Evolutionary conservation across 345 rosid genomes (phyloP).

Genomic region (Erucastrum elatum): DNA sequence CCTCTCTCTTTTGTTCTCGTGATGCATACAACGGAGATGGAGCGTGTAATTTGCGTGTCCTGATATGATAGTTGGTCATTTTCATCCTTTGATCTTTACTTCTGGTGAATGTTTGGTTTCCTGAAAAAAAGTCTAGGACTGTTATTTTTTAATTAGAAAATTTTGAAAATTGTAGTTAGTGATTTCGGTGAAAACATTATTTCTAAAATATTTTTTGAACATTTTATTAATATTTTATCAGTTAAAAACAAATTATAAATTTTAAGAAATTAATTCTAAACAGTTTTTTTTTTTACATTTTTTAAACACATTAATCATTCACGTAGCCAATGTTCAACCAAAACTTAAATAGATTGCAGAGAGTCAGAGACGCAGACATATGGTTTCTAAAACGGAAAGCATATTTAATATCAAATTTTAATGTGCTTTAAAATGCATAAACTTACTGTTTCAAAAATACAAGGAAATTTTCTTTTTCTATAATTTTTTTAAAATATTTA

Average conservation of each 20-base stretch:
- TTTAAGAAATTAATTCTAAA: neutral
- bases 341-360: neutral
- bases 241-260: neutral
- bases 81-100: neutral
- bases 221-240: neutral
- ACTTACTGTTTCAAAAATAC: neutral
- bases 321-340: neutral
- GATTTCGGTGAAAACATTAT: neutral
- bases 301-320: neutral
- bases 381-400: neutral
- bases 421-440: neutral
- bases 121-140: neutral
- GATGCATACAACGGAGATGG: neutral
- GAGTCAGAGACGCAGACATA: neutral
- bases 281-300: neutral
- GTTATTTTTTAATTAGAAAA: neutral
- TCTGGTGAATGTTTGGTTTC: slow-evolving; percentile 3
- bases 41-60: neutral
- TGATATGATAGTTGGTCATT: neutral
- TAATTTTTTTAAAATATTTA: neutral
- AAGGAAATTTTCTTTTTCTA: neutral
- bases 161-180: neutral
- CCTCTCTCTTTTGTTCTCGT: neutral
- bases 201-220: neutral
- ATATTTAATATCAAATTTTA: neutral